These are phyloP conservation scores for Penicillium sp. DNA, from an alignment of 2,329 filamentous ascomycete genomes.

Conservation along the genomic window DNA sequence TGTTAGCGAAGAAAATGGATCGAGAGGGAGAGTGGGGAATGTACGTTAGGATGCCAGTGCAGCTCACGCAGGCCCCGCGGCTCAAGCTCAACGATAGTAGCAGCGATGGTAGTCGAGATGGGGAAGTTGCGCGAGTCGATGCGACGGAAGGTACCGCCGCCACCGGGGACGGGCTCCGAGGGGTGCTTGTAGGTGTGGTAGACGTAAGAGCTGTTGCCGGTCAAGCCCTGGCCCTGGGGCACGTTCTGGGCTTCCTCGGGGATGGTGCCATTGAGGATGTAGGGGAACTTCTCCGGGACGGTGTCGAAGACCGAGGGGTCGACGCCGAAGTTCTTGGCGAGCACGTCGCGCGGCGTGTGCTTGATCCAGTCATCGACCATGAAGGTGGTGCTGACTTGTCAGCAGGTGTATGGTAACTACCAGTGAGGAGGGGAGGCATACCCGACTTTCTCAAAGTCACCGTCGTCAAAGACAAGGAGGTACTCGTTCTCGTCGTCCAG, in stretches of 20 bases:
- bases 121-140: slow-evolving; percentile 72
- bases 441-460: slow-evolving; percentile 68
- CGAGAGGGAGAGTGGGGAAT: slow-evolving; percentile 23
- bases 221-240: slow-evolving; percentile 52
- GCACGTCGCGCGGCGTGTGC: slow-evolving; percentile 66
- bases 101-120: slow-evolving; percentile 67
- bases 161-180: slow-evolving; percentile 63
- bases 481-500: slow-evolving; percentile 71
- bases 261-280: slow-evolving; percentile 64
- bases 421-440: slow-evolving; percentile 36
- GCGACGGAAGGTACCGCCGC: slow-evolving; percentile 61
- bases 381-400: slow-evolving; percentile 64
- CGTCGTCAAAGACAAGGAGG: slow-evolving; percentile 69
- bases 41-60: slow-evolving; percentile 72
- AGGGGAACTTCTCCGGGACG: slow-evolving; percentile 63
- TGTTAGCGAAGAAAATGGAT: not conserved
- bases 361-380: slow-evolving; percentile 69
- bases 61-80: slow-evolving; percentile 68
- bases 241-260: slow-evolving; percentile 51
- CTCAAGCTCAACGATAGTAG: slow-evolving; percentile 67
- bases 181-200: slow-evolving; percentile 63
- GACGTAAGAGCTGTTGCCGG: slow-evolving; percentile 65
- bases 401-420: not conserved
- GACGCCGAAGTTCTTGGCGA: slow-evolving; percentile 72
- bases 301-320: slow-evolving; percentile 63